phyloP scores from a whole-genome alignment of 768 basidiomycete species.

The Rhodotorula graminis region DNA sequence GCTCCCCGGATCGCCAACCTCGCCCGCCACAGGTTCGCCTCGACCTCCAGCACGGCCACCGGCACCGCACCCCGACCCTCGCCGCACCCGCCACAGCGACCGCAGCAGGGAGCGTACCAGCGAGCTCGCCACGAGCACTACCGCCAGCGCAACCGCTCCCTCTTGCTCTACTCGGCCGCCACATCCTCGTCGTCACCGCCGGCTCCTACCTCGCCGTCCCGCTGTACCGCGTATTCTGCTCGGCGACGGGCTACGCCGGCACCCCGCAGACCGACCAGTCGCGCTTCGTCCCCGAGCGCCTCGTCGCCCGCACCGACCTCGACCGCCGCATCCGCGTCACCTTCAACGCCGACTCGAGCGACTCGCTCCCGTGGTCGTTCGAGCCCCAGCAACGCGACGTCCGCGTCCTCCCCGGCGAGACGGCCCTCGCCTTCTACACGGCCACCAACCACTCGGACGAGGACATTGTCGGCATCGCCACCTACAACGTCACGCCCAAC shows the following conservation, averaged over 20 bases:
- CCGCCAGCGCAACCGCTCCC: constrained; percentile 56
- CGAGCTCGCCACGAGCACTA: constrained; percentile 15
- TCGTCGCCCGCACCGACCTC: constrained; percentile 59
- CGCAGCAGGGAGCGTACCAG: constrained; percentile 4
- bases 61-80: not conserved
- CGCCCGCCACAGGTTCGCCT: too few species aligned
- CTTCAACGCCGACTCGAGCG: constrained; percentile 89
- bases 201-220: constrained; percentile 96
- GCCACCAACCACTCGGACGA: constrained; percentile 77
- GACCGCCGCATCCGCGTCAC: constrained; percentile 73
- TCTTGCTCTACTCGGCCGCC: constrained; percentile 79
- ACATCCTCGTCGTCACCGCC: constrained; percentile 73
- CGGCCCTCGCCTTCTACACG: constrained; percentile 90
- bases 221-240: constrained; percentile 95
- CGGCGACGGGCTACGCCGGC: constrained; percentile 93
- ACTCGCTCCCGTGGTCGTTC: constrained; percentile 88
- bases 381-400: constrained; percentile 85
- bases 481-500: constrained; percentile 98
- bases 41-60: too few species aligned
- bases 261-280: constrained; percentile 76
- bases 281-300: constrained; percentile 64
- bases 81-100: not conserved
- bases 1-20: too few species aligned
- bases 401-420: constrained; percentile 88
- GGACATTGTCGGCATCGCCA: constrained; percentile 96